phyloP scores from a whole-genome alignment of 2,329 filamentous ascomycete genomes.

The Exophiala sp. region DNA sequence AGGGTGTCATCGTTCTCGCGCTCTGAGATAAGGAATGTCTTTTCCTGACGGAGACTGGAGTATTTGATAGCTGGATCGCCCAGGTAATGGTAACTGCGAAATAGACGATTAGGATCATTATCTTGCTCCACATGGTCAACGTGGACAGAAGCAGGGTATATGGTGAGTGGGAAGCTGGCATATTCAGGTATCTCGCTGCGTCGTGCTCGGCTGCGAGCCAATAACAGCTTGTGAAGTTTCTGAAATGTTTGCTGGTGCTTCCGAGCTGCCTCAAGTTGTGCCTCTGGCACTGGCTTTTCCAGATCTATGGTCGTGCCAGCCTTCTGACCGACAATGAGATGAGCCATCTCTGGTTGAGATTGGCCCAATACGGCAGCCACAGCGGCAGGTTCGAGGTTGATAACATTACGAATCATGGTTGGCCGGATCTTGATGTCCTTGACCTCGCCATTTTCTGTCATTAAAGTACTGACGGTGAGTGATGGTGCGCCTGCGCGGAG shows the following conservation, averaged over 20 bases:
- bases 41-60: slow-evolving; percentile 3
- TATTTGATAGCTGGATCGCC: slow-evolving; percentile 44
- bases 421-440: slow-evolving; percentile 53
- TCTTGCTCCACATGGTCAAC: slow-evolving; percentile 1
- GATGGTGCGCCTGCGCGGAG: slow-evolving; percentile 52
- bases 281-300: slow-evolving; percentile 34
- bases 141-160: no score
- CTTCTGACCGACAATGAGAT: slow-evolving; percentile 35
- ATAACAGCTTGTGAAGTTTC: slow-evolving; percentile 29
- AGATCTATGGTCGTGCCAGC: slow-evolving; percentile 19
- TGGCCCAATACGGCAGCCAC: slow-evolving; percentile 15
- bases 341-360: slow-evolving; percentile 7
- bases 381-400: slow-evolving; percentile 48
- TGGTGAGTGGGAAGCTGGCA: slow-evolving; percentile 32
- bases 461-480: slow-evolving; percentile 58
- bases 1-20: slow-evolving; percentile 40
- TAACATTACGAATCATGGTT: slow-evolving; percentile 54
- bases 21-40: slow-evolving; percentile 1
- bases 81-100: slow-evolving; percentile 33
- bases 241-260: slow-evolving; percentile 32
- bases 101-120: slow-evolving; percentile 31
- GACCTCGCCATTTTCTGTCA: slow-evolving; percentile 51
- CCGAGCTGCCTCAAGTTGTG: slow-evolving; percentile 26
- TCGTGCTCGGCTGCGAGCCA: slow-evolving; percentile 10
- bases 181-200: slow-evolving; percentile 8